Base-by-base conservation (phyloP, 75 land plant genomes). In the Azolla pinnata region DNA sequence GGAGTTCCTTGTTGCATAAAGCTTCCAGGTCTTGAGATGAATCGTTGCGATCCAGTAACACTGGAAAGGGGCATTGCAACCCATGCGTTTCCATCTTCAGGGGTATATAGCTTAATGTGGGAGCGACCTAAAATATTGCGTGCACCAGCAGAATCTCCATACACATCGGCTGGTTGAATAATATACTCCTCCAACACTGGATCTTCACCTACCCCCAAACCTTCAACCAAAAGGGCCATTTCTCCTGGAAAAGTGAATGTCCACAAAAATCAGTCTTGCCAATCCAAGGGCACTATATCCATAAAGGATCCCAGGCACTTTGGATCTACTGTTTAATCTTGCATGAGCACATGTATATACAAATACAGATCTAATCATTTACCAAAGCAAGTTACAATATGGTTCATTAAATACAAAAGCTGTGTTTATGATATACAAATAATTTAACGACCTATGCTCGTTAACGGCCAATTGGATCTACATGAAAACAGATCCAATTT, bases 201-300 rank as follows among this genome's bases (percentile, higher is more conserved):
- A 34, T 84, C 88, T 27, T 65, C 83, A 16, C 93, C 93, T 29
- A 77, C 81, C 9, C 83, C 86, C 1, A 91, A 59, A 20, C 97
- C 97, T 63, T 91, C 97, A 33, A 87, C 86, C 26, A 91, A 72
- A 45, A 91, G 66, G 23, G 97, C 93, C 78, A 91, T 72, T 68
- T 91, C 97, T 42, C 81, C 97, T 90, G 82, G 27, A 1, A 46
- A 4, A 46, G 2, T 17, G 2, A 3, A 46, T 18, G 21, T 2
- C 2, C 10, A 4, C 14, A 46, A 46, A 4, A 46, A 46, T 17
- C 49, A 46, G 14, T 3, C 17, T 4, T 4, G 4, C n/a, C 4
- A 3, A 46, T 4, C 14, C 2, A 17, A 46, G 4, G 21, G 49
- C 7, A 38, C 42, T 7, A 38, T 38, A 38, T 38, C 42, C 14